Conservation (phyloP, 768 basidiomycete species). For the Suillus luteus region DNA sequence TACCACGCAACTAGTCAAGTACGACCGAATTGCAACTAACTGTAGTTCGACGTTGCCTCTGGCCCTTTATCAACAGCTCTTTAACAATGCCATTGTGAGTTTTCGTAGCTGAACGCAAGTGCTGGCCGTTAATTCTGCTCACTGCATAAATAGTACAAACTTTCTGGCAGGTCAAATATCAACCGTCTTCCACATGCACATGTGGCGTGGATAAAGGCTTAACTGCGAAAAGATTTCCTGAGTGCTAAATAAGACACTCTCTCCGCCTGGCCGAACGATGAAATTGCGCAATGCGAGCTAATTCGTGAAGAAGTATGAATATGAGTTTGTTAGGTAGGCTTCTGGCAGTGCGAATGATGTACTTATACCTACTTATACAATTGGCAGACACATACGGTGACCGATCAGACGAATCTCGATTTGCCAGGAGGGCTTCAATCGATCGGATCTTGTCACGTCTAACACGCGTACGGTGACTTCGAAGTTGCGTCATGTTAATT, state of each 20-base stretch:
- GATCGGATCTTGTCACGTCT: slow-evolving; percentile 3
- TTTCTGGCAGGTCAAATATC: not conserved
- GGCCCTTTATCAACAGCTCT: not conserved
- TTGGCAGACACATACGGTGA: not conserved
- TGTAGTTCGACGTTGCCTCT: not conserved
- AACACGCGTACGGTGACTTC: slow-evolving; percentile 5
- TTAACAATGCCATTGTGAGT: not conserved
- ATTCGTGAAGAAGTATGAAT: not conserved
- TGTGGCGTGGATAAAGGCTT: not conserved
- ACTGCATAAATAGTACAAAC: no score
- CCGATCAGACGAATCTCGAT: slow-evolving; percentile 4
- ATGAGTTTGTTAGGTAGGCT: slow-evolving; percentile 2
- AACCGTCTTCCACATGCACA: not conserved
- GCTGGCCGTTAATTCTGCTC: not conserved
- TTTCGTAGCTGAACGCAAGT: not conserved
- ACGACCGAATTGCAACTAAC: not conserved
- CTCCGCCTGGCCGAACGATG: not conserved
- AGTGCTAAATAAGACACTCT: not conserved
- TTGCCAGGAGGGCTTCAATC: not conserved
- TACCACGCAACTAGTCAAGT: not conserved
- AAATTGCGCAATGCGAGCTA: no score
- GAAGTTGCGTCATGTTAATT: slow-evolving; percentile 2
- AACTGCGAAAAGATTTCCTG: not conserved
- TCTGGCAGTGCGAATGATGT: not conserved
- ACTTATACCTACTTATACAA: not conserved